Evolutionary conservation across 495 filamentous ascomycete species (phyloP).

Genomic region (Articulospora tetracladia): DNA sequence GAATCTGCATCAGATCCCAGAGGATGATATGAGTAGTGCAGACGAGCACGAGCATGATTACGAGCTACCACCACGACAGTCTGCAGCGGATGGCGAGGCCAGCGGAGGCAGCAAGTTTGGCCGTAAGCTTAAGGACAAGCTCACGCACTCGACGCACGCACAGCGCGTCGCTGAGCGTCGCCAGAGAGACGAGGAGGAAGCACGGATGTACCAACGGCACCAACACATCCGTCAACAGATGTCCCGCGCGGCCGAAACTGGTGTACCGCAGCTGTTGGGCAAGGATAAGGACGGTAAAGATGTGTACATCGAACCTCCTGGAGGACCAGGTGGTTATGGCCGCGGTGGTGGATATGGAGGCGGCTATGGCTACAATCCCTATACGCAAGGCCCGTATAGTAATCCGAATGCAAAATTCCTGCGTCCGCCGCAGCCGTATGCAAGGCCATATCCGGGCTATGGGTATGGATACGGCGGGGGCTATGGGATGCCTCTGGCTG

Average conservation of each 20-base stretch:
- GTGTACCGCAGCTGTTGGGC: slow-evolving; percentile 41
- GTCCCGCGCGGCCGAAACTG: slow-evolving; percentile 35
- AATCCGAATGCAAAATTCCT: slow-evolving; percentile 40
- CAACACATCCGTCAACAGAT: slow-evolving; percentile 34
- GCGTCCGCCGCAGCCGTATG: slow-evolving; percentile 38
- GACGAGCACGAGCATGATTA: slow-evolving; percentile 36
- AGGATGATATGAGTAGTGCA: slow-evolving; percentile 37
- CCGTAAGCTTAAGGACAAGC: slow-evolving; percentile 43
- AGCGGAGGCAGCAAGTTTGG: slow-evolving; percentile 33
- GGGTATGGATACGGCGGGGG: slow-evolving; percentile 37
- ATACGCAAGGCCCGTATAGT: slow-evolving; percentile 17
- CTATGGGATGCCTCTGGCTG: slow-evolving; percentile 33
- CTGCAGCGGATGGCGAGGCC: background rate
- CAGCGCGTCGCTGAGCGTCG: slow-evolving; percentile 34
- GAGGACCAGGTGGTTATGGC: background rate
- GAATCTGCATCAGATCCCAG: slow-evolving; percentile 28
- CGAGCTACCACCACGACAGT: slow-evolving; percentile 7
- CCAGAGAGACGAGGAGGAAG: slow-evolving; percentile 38
- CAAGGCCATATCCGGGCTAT: slow-evolving; percentile 34
- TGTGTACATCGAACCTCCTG: slow-evolving; percentile 43
- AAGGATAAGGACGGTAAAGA: slow-evolving; percentile 41
- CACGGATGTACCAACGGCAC: slow-evolving; percentile 34
- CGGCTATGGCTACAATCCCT: slow-evolving; percentile 23
- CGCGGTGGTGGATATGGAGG: slow-evolving; percentile 11
- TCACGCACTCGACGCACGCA: slow-evolving; percentile 41